phyloP scores from a whole-genome alignment of 1,139 yeast species.

The Saccharomyces hybrid region DNA sequence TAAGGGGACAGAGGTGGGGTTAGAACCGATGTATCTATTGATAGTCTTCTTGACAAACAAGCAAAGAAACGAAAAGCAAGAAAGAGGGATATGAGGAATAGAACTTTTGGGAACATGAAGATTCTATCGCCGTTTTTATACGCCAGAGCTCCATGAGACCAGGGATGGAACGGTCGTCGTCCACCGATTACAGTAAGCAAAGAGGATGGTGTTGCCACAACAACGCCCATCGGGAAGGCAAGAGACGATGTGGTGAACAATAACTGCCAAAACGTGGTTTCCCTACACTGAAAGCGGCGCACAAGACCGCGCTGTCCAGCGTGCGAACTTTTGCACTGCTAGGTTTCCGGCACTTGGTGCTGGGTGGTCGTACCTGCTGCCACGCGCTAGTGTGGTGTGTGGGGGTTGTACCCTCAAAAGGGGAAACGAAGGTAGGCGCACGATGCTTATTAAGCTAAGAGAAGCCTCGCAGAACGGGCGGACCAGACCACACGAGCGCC shows the following conservation, averaged over 20 bases:
- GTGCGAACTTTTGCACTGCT: not conserved
- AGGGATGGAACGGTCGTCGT: not conserved
- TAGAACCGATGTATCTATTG: not conserved
- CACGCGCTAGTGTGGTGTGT: not conserved
- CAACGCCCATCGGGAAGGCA: constrained; percentile 2
- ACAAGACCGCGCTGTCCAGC: not conserved
- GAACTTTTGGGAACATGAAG: not conserved
- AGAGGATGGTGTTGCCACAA: constrained; percentile 4
- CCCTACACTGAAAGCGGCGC: not conserved
- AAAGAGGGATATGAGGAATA: not conserved
- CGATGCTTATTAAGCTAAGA: not conserved
- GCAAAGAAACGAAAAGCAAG: not conserved
- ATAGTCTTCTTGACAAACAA: not conserved
- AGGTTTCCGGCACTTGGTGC: not conserved
- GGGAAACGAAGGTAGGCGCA: not conserved
- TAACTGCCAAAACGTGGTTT: constrained; percentile 2
- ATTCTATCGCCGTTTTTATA: not conserved
- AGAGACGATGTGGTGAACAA: not conserved
- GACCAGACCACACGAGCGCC: not conserved
- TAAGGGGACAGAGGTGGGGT: constrained; percentile 1
- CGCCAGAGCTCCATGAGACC: not conserved
- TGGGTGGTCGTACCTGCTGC: not conserved
- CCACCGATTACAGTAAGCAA: not conserved
- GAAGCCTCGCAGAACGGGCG: not conserved
- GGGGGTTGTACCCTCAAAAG: not conserved